Percentiles rank a stretch among this genome's conserved stretches.
Conservation (phyloP, 768 basidiomycete species). For the Candolleomyces eurysporus region DNA sequence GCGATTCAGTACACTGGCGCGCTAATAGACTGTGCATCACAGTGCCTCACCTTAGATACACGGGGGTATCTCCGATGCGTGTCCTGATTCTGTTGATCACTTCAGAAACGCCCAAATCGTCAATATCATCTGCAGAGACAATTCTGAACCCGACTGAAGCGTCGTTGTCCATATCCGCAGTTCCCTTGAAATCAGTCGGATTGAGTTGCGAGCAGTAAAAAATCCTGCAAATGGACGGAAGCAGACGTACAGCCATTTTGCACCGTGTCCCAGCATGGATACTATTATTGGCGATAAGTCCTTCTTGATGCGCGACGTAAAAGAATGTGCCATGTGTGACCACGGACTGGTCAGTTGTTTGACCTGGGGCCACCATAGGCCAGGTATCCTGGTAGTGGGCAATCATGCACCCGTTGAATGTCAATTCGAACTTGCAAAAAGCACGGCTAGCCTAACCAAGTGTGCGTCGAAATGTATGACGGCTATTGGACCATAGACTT, state of each 20-base stretch:
- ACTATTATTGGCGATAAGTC: slow-evolving; percentile 45
- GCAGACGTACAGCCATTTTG: no score
- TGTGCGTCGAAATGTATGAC: slow-evolving; percentile 90
- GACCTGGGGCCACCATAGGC: slow-evolving; percentile 71
- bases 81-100: slow-evolving; percentile 80
- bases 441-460: slow-evolving; percentile 31
- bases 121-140: slow-evolving; percentile 83
- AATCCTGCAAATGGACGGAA: slow-evolving; percentile 27
- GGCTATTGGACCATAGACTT: slow-evolving; percentile 75
- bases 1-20: no score
- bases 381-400: slow-evolving; percentile 38
- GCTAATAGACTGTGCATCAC: no score
- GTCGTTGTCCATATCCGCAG: slow-evolving; percentile 50
- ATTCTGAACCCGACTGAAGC: slow-evolving; percentile 77
- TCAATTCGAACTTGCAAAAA: background rate
- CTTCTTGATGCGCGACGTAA: slow-evolving; percentile 84
- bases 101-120: slow-evolving; percentile 56
- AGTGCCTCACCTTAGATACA: slow-evolving; percentile 46
- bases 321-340: slow-evolving; percentile 92
- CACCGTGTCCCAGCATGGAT: no score
- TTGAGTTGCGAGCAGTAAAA: slow-evolving; percentile 59
- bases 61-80: slow-evolving; percentile 71
- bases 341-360: slow-evolving; percentile 59
- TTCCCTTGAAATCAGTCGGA: slow-evolving; percentile 58
- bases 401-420: no score